phyloP scores from a whole-genome alignment of 345 rosid genomes.

The Eucalyptus pauciflora region DNA sequence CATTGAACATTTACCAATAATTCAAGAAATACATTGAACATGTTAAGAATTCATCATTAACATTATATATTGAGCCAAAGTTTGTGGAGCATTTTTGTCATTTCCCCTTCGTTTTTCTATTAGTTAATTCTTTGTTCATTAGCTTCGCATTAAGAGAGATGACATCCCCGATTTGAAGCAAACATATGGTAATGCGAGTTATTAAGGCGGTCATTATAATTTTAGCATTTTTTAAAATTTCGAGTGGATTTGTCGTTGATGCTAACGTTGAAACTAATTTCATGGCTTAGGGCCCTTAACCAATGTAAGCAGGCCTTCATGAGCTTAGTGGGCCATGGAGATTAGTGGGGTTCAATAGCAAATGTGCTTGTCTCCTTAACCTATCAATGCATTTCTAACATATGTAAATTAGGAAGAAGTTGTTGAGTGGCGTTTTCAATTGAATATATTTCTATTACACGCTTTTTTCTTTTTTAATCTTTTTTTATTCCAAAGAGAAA shows the following conservation, averaged over 20 bases:
- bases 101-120: background rate
- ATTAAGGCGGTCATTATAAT: background rate
- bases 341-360: background rate
- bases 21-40: background rate
- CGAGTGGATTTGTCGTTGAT: background rate
- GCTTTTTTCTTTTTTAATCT: background rate
- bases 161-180: background rate
- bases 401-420: background rate
- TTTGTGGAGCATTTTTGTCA: background rate
- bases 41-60: background rate
- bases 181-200: background rate
- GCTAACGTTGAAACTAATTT: background rate
- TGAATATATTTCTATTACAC: background rate
- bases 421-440: background rate
- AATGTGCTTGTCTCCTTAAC: background rate
- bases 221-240: background rate
- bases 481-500: background rate
- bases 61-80: background rate
- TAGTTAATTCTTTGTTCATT: background rate
- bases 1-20: background rate
- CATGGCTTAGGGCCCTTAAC: background rate
- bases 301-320: background rate
- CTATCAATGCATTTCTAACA: background rate
- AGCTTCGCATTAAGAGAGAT: background rate
- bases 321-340: background rate